Evolutionary conservation across 495 filamentous ascomycete genomes (phyloP).

Genomic region (Daldinia loculata): DNA sequence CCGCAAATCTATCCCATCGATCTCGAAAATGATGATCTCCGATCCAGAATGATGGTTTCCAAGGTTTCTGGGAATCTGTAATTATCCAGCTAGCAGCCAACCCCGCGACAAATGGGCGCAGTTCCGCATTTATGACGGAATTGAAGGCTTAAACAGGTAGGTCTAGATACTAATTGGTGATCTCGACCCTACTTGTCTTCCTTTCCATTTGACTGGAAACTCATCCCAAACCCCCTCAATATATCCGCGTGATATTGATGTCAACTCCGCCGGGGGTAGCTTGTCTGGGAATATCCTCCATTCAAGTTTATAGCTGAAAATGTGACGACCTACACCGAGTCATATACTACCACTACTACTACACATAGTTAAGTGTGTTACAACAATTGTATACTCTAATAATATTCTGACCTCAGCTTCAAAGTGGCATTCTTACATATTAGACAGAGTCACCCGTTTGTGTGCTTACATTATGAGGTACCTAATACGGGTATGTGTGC

Average conservation of each 20-base stretch:
- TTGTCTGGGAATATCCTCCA: not conserved
- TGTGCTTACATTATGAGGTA: not conserved
- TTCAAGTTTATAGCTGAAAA: not conserved
- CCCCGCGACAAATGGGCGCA: conserved; percentile 35
- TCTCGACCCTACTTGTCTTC: conserved; percentile 11
- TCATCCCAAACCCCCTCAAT: not conserved
- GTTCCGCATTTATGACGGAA: conserved; percentile 39
- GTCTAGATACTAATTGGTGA: conserved; percentile 32
- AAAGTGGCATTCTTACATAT: not conserved
- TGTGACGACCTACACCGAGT: not conserved
- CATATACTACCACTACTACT: not conserved
- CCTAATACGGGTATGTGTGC: no score
- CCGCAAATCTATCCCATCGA: conserved; percentile 12
- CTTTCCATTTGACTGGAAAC: conserved; percentile 3
- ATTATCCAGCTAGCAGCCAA: conserved; percentile 4
- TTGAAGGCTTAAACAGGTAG: conserved; percentile 29
- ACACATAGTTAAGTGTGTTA: not conserved
- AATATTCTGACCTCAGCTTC: conserved; percentile 38
- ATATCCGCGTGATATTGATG: not conserved
- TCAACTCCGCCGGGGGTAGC: not conserved
- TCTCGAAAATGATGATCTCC: conserved; percentile 28
- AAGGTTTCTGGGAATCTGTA: conserved; percentile 14
- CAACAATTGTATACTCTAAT: conserved; percentile 17
- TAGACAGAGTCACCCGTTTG: conserved; percentile 12
- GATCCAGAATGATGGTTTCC: conserved; percentile 20